Percentiles rank a stretch among this genome's conserved stretches.
Conservation (phyloP, 805 yeast species). For the Candida awuae region DNA sequence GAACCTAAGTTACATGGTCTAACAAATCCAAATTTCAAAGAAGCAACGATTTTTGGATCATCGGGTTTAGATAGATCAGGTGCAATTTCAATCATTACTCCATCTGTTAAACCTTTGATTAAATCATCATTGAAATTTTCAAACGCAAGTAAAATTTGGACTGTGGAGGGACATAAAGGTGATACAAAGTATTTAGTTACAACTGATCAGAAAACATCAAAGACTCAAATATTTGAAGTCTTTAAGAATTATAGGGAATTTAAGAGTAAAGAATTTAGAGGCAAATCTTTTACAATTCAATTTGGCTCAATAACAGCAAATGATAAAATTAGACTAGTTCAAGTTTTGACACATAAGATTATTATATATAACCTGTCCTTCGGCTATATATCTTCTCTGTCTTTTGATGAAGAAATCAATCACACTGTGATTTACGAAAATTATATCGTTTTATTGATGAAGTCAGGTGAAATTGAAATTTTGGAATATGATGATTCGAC, state of each 20-base stretch:
- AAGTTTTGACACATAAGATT: conserved; percentile 61
- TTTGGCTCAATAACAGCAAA: conserved; percentile 40
- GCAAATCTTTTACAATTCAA: conserved; percentile 55
- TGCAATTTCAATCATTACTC: conserved; percentile 53
- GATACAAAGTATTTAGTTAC: conserved; percentile 56
- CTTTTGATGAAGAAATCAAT: conserved; percentile 53
- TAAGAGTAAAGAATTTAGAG: conserved; percentile 53
- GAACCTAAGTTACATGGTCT: conserved; percentile 52
- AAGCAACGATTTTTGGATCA: conserved; percentile 59
- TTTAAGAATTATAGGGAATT: conserved; percentile 54
- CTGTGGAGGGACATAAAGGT: conserved; percentile 34
- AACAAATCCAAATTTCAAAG: conserved; percentile 59
- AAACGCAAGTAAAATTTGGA: conserved; percentile 71
- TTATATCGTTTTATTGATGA: conserved; percentile 51
- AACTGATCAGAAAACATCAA: conserved; percentile 55
- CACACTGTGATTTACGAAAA: conserved; percentile 58
- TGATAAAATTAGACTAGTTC: conserved; percentile 53
- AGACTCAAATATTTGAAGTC: conserved; percentile 62
- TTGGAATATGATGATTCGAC: conserved; percentile 31
- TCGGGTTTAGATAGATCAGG: conserved; percentile 56
- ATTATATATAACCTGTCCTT: conserved; percentile 56
- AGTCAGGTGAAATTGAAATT: conserved; percentile 64
- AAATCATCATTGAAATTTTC: conserved; percentile 64
- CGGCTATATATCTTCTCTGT: conserved; percentile 42
- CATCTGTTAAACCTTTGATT: conserved; percentile 60